phyloP scores from a whole-genome alignment of 2,329 filamentous ascomycete species.

The Diaporthe capsici region DNA sequence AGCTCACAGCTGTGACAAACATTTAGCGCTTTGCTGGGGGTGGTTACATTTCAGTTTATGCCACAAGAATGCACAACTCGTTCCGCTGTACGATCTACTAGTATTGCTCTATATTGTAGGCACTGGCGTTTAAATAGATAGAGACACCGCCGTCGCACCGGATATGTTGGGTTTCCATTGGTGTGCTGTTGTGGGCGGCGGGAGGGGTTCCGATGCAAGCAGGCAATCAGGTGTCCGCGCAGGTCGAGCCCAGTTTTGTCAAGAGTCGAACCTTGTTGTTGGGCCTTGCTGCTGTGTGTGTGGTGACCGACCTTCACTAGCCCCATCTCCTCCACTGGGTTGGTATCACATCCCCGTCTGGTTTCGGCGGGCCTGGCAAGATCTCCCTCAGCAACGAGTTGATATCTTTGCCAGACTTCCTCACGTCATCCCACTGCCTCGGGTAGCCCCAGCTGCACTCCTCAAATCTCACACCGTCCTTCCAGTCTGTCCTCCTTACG shows the following conservation, averaged over 20 bases:
- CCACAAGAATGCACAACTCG: background rate
- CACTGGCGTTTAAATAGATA: background rate
- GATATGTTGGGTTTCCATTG: too few relatives aligned
- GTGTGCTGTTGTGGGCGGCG: background rate
- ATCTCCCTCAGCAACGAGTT: conserved; percentile 55
- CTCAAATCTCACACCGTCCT: conserved; percentile 54
- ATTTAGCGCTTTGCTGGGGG: background rate
- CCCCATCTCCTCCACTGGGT: conserved; percentile 40
- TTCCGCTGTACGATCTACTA: background rate
- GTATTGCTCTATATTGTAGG: background rate
- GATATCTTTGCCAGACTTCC: conserved; percentile 49
- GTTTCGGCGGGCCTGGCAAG: conserved; percentile 38
- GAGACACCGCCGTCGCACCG: background rate
- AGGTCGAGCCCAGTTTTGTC: background rate
- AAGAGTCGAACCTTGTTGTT: background rate
- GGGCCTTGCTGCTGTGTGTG: background rate
- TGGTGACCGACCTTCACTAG: background rate
- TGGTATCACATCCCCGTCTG: conserved; percentile 30
- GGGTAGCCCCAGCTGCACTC: conserved; percentile 56
- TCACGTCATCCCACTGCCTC: conserved; percentile 53
- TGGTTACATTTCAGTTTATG: background rate
- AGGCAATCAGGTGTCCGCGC: background rate
- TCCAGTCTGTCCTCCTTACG: conserved; percentile 56
- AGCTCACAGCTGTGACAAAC: background rate
- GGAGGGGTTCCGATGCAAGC: background rate